Evolutionary conservation across 176 grass and related monocot species (phyloP), one percentile per base, ranked within the genome.

Genomic region (Phyllostachys edulis): DNA sequence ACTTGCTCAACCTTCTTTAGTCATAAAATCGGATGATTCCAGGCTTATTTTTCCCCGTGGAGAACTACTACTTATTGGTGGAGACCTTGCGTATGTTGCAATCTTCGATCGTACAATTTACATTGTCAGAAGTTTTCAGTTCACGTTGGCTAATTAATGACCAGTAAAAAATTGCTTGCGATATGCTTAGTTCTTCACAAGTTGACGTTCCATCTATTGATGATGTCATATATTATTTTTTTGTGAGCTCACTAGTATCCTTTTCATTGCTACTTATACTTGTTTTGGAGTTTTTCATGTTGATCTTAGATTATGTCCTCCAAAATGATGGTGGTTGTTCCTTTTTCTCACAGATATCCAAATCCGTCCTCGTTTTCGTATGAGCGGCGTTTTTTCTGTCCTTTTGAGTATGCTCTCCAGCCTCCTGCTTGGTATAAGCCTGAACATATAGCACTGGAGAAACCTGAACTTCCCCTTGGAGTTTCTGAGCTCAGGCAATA

Each of bases 351-450:
- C 70, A 99, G 96, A 77, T 99, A 99, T 59, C 96, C 96, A 69
- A 99, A 99, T 82, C 96, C 96, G 63, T 99, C 91, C 26, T 68
- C 91, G 76, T 99, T 96, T 96, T 87, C 96, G 4, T 99, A 99
- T 78, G 93, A 99, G 67, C 85, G 90, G 11, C 91, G 93, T 40
- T 96, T 99, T 88, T 99, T 99, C 86, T 86, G 84, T 63, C 90
- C 96, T 26, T 99, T 99, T 78, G 96, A 99, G 69, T 87, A 96
- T 87, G 96, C 96, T 76, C 89, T 96, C 54, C 93, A 92, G 86
- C 96, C 93, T 92, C 96, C 96, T 75, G 57, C 91, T 84, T 91
- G 86, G 87, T 96, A 99, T 85, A 92, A 84, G 61, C 10, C 88
- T 69, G 93, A 96, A 88, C 96, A 99, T 82, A 96, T 99, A 83